Conservation (phyloP, 1,139 yeast genomes). For the Wickerhamomyces sp. region DNA sequence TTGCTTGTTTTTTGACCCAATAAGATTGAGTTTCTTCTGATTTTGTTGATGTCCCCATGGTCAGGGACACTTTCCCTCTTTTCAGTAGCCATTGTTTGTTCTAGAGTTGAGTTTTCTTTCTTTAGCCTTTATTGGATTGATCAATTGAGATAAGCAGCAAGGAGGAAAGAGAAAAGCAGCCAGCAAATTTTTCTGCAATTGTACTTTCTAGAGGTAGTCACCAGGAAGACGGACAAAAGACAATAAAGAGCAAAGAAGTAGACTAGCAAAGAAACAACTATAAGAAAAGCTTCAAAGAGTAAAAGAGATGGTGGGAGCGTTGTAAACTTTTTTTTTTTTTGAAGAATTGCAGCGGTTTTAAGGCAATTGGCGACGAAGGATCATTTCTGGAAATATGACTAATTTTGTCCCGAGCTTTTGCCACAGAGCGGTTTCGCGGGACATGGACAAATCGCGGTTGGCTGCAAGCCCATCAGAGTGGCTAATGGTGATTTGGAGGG, state of each 20-base stretch:
- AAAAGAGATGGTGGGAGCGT: neutral
- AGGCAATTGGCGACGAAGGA: no score
- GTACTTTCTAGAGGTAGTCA: no score
- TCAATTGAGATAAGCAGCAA: neutral
- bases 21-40: constrained; percentile 53
- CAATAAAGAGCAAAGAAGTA: neutral
- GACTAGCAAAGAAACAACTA: neutral
- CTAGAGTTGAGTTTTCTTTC: neutral
- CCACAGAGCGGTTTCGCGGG: neutral
- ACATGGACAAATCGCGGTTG: neutral
- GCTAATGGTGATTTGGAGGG: no score
- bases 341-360: neutral
- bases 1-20: constrained; percentile 49
- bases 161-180: neutral
- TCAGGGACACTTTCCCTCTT: constrained; percentile 16
- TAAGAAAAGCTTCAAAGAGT: neutral
- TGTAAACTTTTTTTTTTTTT: neutral
- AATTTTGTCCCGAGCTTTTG: neutral
- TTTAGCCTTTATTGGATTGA: neutral
- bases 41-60: constrained; percentile 34
- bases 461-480: no score
- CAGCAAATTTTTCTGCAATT: neutral
- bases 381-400: neutral
- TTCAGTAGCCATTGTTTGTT: constrained; percentile 9
- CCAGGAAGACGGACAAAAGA: neutral